These are phyloP conservation scores for Colletotrichum sojae DNA, from an alignment of 2,329 filamentous ascomycete genomes.

Conservation along the genomic window DNA sequence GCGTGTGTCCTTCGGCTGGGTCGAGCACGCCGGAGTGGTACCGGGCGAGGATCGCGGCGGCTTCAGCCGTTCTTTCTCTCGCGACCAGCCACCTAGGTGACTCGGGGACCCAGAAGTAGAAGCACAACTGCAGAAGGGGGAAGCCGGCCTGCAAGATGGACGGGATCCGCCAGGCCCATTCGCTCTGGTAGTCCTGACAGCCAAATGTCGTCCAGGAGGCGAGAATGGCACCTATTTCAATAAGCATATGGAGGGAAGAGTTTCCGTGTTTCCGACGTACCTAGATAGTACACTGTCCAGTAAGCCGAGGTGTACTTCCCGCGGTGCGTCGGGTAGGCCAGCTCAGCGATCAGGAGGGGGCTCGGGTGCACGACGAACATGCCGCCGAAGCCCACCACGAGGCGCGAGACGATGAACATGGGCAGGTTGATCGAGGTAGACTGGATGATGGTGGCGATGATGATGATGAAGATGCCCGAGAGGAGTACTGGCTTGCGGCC, in stretches of 20 bases:
- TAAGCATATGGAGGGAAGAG: background rate
- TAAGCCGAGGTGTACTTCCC: constrained; percentile 51
- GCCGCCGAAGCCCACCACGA: constrained; percentile 53
- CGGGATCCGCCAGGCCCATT: constrained; percentile 33
- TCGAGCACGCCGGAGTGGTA: constrained; percentile 58
- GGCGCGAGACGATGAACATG: constrained; percentile 52
- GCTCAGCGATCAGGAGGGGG: constrained; percentile 52
- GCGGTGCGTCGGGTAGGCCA: constrained; percentile 53
- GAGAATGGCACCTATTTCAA: constrained; percentile 36
- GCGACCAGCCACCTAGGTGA: constrained; percentile 64
- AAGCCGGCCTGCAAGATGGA: constrained; percentile 28
- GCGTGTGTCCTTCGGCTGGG: constrained; percentile 50
- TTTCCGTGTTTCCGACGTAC: background rate
- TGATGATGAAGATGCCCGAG: constrained; percentile 52
- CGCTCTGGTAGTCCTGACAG: constrained; percentile 21
- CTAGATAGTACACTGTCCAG: constrained; percentile 52
- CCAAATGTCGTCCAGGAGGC: constrained; percentile 42
- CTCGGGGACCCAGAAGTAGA: constrained; percentile 58
- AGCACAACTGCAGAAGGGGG: constrained; percentile 27
- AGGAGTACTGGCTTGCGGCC: constrained; percentile 56
- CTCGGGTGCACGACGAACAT: constrained; percentile 57
- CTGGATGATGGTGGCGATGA: constrained; percentile 54
- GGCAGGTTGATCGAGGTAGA: constrained; percentile 52
- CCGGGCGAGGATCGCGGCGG: constrained; percentile 62
- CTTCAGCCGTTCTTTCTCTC: constrained; percentile 65